Conservation (phyloP, 1,284 basidiomycete species). For the Irpex sp. region DNA sequence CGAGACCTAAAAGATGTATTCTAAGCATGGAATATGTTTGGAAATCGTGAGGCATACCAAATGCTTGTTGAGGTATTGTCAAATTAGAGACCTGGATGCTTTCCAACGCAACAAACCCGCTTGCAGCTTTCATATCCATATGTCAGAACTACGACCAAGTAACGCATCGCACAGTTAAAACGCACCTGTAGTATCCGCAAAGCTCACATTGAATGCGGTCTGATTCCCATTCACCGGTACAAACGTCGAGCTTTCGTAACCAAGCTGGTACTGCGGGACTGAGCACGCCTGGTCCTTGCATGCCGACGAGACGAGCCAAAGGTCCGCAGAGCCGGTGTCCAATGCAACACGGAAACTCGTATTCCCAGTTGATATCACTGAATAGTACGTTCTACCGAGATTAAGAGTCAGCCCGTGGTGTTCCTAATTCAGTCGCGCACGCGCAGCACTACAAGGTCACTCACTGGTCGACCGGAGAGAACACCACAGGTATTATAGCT, state of each 20-base stretch:
- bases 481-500: conserved; percentile 32
- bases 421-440: not conserved
- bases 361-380: conserved; percentile 63
- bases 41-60: conserved; percentile 52
- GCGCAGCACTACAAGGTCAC: conserved; percentile 17
- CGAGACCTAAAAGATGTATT: conserved; percentile 50
- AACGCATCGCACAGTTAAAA: conserved; percentile 17
- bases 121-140: conserved; percentile 50
- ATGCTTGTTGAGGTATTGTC: conserved; percentile 64
- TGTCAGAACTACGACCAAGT: conserved; percentile 7
- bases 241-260: conserved; percentile 74
- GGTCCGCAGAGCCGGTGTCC: conserved; percentile 82
- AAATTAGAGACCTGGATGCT: conserved; percentile 66
- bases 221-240: conserved; percentile 63
- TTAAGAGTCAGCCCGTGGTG: not conserved
- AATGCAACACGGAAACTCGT: conserved; percentile 76
- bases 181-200: conserved; percentile 75
- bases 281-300: conserved; percentile 65
- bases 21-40: not conserved
- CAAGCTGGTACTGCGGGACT: conserved; percentile 74
- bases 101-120: conserved; percentile 78
- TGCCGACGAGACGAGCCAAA: conserved; percentile 75
- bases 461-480: conserved; percentile 40
- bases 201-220: conserved; percentile 66
- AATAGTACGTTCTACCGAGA: conserved; percentile 69